Conservation (phyloP, 1,284 basidiomycete species). For the Sparassis latifolia region DNA sequence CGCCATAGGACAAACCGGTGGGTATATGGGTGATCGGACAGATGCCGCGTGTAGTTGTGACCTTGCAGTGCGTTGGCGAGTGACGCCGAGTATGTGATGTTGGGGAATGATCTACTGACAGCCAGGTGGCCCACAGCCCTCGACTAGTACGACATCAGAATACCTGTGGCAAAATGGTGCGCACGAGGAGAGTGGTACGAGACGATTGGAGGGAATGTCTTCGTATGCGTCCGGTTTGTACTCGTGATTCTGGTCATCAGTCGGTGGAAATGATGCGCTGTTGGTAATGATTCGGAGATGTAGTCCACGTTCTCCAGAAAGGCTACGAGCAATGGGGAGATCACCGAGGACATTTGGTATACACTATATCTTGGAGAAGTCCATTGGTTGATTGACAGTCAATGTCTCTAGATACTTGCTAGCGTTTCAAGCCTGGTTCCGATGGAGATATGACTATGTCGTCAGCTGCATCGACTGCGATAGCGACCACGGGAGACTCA, state of each 20-base stretch:
- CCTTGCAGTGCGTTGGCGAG: slow-evolving; percentile 14
- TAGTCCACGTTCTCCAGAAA: slow-evolving; percentile 51
- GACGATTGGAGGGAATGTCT: slow-evolving; percentile 60
- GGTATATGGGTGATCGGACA: slow-evolving; percentile 32
- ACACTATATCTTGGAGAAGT: slow-evolving; percentile 48
- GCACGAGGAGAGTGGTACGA: slow-evolving; percentile 56
- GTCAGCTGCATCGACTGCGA: no score
- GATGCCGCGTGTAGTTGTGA: slow-evolving; percentile 7
- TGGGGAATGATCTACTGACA: slow-evolving; percentile 45
- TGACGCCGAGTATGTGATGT: slow-evolving; percentile 26
- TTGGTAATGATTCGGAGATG: slow-evolving; percentile 23
- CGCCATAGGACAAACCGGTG: slow-evolving; percentile 70
- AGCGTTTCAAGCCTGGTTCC: no score
- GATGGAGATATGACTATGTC: no score
- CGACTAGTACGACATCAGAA: slow-evolving; percentile 63
- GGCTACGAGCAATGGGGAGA: slow-evolving; percentile 52
- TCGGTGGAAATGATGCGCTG: slow-evolving; percentile 48
- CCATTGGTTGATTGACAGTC: slow-evolving; percentile 46
- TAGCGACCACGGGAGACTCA: no score
- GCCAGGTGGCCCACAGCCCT: slow-evolving; percentile 58
- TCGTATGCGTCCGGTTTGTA: slow-evolving; percentile 63
- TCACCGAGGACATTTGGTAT: slow-evolving; percentile 53
- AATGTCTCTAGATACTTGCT: background rate
- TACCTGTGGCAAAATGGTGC: slow-evolving; percentile 46
- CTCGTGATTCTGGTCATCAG: slow-evolving; percentile 53